Percentiles rank a stretch among this genome's conserved stretches.
Conservation (phyloP, 2,329 filamentous ascomycete genomes). For the Truncatella angustata region DNA sequence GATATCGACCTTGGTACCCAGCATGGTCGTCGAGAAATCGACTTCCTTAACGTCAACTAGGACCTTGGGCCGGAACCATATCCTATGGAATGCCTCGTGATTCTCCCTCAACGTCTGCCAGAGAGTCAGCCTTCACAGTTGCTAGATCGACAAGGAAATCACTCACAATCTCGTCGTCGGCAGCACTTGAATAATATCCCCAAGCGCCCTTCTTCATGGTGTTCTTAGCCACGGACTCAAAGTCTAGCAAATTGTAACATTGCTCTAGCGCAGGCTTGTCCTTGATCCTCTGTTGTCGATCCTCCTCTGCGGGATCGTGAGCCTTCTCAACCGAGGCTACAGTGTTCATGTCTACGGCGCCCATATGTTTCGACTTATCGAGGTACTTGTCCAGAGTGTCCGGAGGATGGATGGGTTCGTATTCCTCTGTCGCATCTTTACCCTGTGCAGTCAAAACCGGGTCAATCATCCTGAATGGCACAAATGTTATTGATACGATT, state of each 20-base stretch:
- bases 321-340: slow-evolving; percentile 66
- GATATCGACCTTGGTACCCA: slow-evolving; percentile 78
- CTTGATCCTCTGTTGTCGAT: slow-evolving; percentile 70
- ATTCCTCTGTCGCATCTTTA: slow-evolving; percentile 90
- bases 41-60: slow-evolving; percentile 87
- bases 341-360: slow-evolving; percentile 84
- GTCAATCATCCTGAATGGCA: background rate
- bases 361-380: slow-evolving; percentile 80
- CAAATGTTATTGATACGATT: background rate
- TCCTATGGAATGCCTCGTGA: slow-evolving; percentile 92
- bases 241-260: slow-evolving; percentile 93
- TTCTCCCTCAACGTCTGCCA: slow-evolving; percentile 87
- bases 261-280: slow-evolving; percentile 78
- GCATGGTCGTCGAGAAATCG: slow-evolving; percentile 88
- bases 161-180: slow-evolving; percentile 81
- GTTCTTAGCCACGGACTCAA: slow-evolving; percentile 84
- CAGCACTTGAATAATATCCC: slow-evolving; percentile 96
- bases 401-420: slow-evolving; percentile 82
- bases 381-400: slow-evolving; percentile 87
- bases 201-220: slow-evolving; percentile 97
- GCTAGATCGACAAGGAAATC: background rate
- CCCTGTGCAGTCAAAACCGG: slow-evolving; percentile 48
- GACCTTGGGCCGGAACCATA: slow-evolving; percentile 90
- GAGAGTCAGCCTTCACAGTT: slow-evolving; percentile 17
- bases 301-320: slow-evolving; percentile 66